These are phyloP conservation scores for Ogataea trehalophila DNA, from an alignment of 805 yeast species.

Conservation along the genomic window DNA sequence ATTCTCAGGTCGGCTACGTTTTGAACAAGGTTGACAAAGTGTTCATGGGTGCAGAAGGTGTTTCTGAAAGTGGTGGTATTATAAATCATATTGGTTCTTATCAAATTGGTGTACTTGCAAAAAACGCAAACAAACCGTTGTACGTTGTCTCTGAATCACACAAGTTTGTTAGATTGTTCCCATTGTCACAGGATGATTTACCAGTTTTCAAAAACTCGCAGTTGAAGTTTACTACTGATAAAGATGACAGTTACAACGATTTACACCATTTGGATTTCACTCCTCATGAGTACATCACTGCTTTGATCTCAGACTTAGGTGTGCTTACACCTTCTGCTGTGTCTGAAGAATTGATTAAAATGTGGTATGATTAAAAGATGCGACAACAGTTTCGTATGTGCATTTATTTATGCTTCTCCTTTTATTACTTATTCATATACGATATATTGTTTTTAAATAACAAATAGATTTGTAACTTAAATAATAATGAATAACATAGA, in stretches of 20 bases:
- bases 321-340: conserved; percentile 97
- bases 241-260: conserved; percentile 29
- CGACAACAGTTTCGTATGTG: neutral
- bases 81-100: conserved; percentile 93
- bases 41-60: conserved; percentile 98
- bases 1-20: conserved; percentile 89
- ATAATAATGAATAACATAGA: neutral
- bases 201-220: conserved; percentile 49
- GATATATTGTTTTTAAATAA: too few species aligned
- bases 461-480: neutral
- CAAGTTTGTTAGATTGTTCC: conserved; percentile 94
- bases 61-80: conserved; percentile 97
- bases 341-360: conserved; percentile 95
- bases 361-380: conserved; percentile 79
- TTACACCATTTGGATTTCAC: conserved; percentile 81
- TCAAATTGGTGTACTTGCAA: conserved; percentile 90
- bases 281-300: conserved; percentile 92
- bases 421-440: neutral
- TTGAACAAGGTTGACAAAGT: conserved; percentile 90
- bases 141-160: conserved; percentile 94
- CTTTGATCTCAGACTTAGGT: conserved; percentile 92
- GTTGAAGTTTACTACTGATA: conserved; percentile 39
- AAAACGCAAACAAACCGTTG: conserved; percentile 84
- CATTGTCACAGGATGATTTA: conserved; percentile 86
- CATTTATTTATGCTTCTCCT: neutral